Conservation (phyloP, 805 yeast species). For the Teunomyces cretensis region DNA sequence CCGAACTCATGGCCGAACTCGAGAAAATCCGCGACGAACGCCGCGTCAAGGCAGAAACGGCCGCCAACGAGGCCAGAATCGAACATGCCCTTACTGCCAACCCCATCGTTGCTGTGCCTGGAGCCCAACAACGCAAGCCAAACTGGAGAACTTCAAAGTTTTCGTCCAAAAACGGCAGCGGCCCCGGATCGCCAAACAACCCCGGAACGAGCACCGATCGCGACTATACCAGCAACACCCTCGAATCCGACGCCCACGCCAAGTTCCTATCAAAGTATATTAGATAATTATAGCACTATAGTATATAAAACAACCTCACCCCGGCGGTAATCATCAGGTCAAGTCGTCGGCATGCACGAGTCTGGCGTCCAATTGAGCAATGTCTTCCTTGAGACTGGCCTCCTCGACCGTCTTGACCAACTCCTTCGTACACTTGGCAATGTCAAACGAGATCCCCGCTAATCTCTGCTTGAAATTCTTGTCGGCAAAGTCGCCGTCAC, state of each 20-base stretch:
- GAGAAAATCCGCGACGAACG: conserved; percentile 16
- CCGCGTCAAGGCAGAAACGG: conserved; percentile 7
- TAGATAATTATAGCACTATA: conserved; percentile 13
- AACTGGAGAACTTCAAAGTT: conserved; percentile 35
- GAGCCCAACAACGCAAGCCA: conserved; percentile 8
- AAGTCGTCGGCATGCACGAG: conserved; percentile 22
- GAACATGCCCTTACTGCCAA: conserved; percentile 7
- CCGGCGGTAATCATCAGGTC: conserved; percentile 8
- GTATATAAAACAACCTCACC: neutral
- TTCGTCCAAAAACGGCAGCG: conserved; percentile 6
- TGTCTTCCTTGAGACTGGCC: conserved; percentile 84
- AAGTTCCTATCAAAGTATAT: conserved; percentile 35
- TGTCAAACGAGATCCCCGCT: conserved; percentile 94
- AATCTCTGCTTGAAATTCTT: conserved; percentile 87
- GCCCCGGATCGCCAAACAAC: no score
- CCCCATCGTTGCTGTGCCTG: conserved; percentile 7
- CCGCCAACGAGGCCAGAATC: no score
- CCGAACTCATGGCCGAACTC: conserved; percentile 21
- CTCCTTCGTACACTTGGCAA: conserved; percentile 95
- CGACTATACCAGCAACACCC: conserved; percentile 31
- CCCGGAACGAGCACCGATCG: neutral
- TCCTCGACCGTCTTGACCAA: conserved; percentile 95
- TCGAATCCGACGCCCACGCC: conserved; percentile 35
- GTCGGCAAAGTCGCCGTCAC: conserved; percentile 72
- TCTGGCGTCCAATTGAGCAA: conserved; percentile 75